These are phyloP conservation scores for Monilinia polystroma DNA, from an alignment of 2,329 filamentous ascomycete genomes.

Conservation along the genomic window DNA sequence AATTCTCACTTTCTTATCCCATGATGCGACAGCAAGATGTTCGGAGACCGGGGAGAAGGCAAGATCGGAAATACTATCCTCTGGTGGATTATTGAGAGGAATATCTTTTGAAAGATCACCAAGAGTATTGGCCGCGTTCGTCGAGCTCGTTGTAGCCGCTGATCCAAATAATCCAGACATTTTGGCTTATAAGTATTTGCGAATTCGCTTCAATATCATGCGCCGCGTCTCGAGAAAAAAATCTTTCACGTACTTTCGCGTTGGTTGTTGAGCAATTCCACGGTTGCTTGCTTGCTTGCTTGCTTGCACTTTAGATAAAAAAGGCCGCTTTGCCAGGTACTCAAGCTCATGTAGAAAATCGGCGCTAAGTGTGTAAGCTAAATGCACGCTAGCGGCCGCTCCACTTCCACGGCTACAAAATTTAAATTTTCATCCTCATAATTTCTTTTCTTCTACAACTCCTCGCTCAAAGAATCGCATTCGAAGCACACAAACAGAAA, in stretches of 20 bases:
- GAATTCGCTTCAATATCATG: background rate
- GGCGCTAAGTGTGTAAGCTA: constrained; percentile 4
- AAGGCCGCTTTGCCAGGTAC: constrained; percentile 12
- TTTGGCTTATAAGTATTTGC: background rate
- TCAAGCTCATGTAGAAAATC: constrained; percentile 15
- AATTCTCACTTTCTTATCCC: constrained; percentile 97
- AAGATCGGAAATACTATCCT: constrained; percentile 87
- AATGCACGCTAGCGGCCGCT: constrained; percentile 19
- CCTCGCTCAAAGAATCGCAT: constrained; percentile 99
- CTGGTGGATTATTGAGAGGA: constrained; percentile 71
- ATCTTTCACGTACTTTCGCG: constrained; percentile 15
- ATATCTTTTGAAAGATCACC: constrained; percentile 92
- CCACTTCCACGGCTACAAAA: constrained; percentile 20
- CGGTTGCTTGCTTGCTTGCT: constrained; percentile 20
- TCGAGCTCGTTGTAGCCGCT: constrained; percentile 48
- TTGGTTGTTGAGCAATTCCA: constrained; percentile 9
- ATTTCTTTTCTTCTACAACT: constrained; percentile 50
- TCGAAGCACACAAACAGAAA: constrained; percentile 96
- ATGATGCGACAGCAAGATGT: constrained; percentile 85
- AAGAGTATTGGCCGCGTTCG: constrained; percentile 64
- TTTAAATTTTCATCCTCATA: background rate
- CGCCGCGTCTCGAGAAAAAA: constrained; percentile 4
- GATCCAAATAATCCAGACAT: constrained; percentile 66
- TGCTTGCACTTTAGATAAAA: constrained; percentile 14
- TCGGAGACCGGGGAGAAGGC: constrained; percentile 76